Evolutionary conservation across 345 rosid species (phyloP).

Genomic region (Mercurialis annua): DNA sequence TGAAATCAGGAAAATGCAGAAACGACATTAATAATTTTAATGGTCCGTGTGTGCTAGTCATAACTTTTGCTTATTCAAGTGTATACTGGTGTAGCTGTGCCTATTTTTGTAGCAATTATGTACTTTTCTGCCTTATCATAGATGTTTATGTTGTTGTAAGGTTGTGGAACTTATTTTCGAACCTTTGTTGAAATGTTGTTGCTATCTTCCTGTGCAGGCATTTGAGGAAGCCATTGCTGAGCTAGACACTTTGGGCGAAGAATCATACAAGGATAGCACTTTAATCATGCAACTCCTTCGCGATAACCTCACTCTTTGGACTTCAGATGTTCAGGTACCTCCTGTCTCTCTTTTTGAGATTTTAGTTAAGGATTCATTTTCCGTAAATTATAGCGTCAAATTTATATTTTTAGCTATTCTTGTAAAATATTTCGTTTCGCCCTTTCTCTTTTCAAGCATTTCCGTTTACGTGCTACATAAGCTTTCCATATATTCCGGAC

Average conservation of each 20-base stretch:
- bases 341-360: background rate
- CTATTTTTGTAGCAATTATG: background rate
- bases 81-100: background rate
- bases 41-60: too few species aligned
- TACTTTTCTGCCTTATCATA: background rate
- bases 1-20: too few species aligned
- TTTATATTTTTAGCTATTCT: too few species aligned
- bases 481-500: background rate
- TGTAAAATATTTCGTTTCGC: too few species aligned
- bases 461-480: too few species aligned
- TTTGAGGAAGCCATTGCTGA: slow-evolving; percentile 98
- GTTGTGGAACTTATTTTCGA: background rate
- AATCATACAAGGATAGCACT: slow-evolving; percentile 99
- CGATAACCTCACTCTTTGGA: slow-evolving; percentile 97
- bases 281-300: slow-evolving; percentile 93
- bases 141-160: background rate
- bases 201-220: slow-evolving; percentile 41
- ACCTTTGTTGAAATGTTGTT: background rate
- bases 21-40: too few species aligned
- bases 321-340: slow-evolving; percentile 85
- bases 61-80: too few species aligned
- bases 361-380: background rate
- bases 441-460: too few species aligned
- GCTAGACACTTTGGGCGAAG: slow-evolving; percentile 87
- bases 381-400: background rate